These are phyloP conservation scores for Podila epicladia DNA, from an alignment of 192 early-diverging fungal species.

Conservation along the genomic window DNA sequence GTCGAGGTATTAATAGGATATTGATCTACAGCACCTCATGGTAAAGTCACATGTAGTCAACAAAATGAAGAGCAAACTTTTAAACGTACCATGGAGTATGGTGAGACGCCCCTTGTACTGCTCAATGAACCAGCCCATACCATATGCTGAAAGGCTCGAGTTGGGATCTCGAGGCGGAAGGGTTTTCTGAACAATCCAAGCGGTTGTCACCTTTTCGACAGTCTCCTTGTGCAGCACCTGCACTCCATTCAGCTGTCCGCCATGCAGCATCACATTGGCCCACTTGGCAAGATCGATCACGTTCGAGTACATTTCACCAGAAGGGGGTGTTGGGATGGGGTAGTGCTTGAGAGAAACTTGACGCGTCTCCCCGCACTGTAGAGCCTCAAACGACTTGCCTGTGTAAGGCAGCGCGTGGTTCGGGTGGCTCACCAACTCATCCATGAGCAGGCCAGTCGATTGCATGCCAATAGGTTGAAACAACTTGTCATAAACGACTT, in stretches of 20 bases:
- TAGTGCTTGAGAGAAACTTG: constrained; percentile 15
- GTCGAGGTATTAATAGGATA: constrained; percentile 6
- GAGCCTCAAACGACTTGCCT: constrained; percentile 15
- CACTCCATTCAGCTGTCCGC: constrained; percentile 13
- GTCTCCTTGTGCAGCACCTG: constrained; percentile 15
- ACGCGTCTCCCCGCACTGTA: constrained; percentile 9
- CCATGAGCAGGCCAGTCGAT: not conserved
- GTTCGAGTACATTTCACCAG: constrained; percentile 15
- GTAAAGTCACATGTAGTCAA: constrained; percentile 9
- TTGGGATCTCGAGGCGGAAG: constrained; percentile 9
- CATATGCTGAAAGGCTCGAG: constrained; percentile 13
- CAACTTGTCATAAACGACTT: constrained; percentile 13
- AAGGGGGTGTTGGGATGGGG: constrained; percentile 9
- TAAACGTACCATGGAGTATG: constrained; percentile 7
- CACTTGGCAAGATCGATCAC: constrained; percentile 25
- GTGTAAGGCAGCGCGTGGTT: constrained; percentile 14
- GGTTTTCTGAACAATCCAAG: constrained; percentile 11
- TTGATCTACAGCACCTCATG: constrained; percentile 7
- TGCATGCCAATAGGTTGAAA: constrained; percentile 14
- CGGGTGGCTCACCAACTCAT: constrained; percentile 7
- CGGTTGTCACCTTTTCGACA: constrained; percentile 6
- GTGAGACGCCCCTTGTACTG: constrained; percentile 24
- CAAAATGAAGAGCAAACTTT: constrained; percentile 8
- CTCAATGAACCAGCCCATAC: constrained; percentile 19
- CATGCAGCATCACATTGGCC: constrained; percentile 14